These are phyloP conservation scores for Scutellaria baicalensis DNA, from an alignment of 257 asterid genomes.

Conservation along the genomic window DNA sequence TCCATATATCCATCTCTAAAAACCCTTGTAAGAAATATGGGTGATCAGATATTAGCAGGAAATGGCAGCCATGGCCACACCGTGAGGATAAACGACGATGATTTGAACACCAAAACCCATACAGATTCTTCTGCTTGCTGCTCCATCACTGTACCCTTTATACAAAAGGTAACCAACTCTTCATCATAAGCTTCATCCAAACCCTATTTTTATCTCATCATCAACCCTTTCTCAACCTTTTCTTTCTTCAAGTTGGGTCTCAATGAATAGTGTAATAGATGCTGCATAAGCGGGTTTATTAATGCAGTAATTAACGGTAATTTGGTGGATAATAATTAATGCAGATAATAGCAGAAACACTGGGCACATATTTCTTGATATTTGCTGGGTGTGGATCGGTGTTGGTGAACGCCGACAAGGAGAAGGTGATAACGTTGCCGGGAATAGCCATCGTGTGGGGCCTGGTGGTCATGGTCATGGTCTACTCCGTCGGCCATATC, in stretches of 20 bases:
- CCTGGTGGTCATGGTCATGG: conserved; percentile 77
- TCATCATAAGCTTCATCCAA: no score
- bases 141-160: conserved; percentile 47
- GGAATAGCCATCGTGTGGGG: conserved; percentile 85
- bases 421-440: conserved; percentile 50
- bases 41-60: conserved; percentile 32
- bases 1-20: not conserved
- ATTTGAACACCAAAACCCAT: not conserved
- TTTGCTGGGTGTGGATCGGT: conserved; percentile 73
- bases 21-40: conserved; percentile 26
- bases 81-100: conserved; percentile 41
- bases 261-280: not conserved
- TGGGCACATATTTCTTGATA: conserved; percentile 76
- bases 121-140: conserved; percentile 15
- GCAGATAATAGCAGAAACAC: conserved; percentile 72
- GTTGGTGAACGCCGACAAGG: conserved; percentile 59
- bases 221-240: no score
- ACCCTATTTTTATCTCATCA: no score
- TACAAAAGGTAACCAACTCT: conserved; percentile 54
- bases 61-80: no score
- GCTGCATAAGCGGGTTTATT: not conserved
- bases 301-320: not conserved
- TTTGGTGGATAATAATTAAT: not conserved
- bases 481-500: conserved; percentile 76
- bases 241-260: no score